These are phyloP conservation scores for Gastrodia elata DNA, from an alignment of 106 monocot genomes.

Conservation along the genomic window DNA sequence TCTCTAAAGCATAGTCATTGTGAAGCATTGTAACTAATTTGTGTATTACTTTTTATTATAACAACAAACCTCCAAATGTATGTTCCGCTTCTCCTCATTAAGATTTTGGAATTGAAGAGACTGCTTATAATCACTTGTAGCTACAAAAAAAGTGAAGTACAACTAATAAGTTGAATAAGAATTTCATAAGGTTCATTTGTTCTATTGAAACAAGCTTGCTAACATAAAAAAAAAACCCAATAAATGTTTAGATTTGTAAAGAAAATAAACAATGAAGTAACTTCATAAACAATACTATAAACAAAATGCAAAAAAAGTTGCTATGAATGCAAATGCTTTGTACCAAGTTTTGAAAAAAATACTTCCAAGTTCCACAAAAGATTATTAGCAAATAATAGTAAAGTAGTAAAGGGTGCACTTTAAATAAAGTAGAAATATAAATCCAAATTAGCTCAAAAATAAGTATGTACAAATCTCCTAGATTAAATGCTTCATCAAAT, in stretches of 20 bases:
- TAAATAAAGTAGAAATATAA: background rate
- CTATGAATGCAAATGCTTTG: background rate
- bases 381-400: background rate
- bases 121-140: constrained; percentile 81
- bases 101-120: constrained; percentile 82
- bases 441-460: background rate
- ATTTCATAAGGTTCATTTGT: background rate
- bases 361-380: background rate
- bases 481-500: too few relatives aligned
- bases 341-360: background rate
- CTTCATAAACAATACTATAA: background rate
- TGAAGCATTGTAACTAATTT: background rate
- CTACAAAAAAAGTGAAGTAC: constrained; percentile 26
- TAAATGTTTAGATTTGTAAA: background rate
- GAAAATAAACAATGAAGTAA: background rate
- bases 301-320: background rate
- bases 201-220: background rate
- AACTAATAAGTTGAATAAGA: background rate
- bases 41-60: constrained; percentile 5
- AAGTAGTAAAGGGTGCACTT: background rate
- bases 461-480: too few relatives aligned
- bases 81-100: constrained; percentile 83
- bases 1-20: background rate
- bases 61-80: constrained; percentile 66
- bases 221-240: background rate